A percentile compares a stretch with the other conserved stretches of the same genome.
phyloP scores from a whole-genome alignment of 805 yeast species.

The Candida sphagnicola region DNA sequence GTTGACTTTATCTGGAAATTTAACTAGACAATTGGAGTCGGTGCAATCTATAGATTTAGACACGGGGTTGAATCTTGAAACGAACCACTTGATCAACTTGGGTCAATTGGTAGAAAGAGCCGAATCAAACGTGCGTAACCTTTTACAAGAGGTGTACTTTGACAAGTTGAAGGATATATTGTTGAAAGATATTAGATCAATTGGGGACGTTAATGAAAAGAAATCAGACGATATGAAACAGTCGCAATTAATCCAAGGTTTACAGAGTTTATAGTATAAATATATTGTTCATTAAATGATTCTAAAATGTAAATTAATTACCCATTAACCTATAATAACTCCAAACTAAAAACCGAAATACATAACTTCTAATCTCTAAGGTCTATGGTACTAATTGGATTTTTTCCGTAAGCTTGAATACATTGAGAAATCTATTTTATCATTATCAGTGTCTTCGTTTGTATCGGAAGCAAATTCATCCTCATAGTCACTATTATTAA shows the following conservation, averaged over 20 bases:
- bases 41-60: conserved; percentile 37
- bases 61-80: conserved; percentile 36
- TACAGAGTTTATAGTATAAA: conserved; percentile 29
- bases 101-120: conserved; percentile 85
- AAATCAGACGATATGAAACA: conserved; percentile 30
- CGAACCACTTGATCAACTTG: conserved; percentile 78
- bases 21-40: conserved; percentile 79
- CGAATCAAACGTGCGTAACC: conserved; percentile 80
- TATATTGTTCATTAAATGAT: background rate
- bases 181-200: conserved; percentile 39
- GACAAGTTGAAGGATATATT: conserved; percentile 90
- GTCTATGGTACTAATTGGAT: background rate
- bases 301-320: background rate
- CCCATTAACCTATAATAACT: background rate
- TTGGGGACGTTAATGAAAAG: conserved; percentile 30
- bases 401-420: conserved; percentile 14
- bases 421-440: conserved; percentile 23
- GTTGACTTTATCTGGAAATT: conserved; percentile 61
- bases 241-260: conserved; percentile 34
- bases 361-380: background rate
- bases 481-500: conserved; percentile 13
- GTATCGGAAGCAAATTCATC: conserved; percentile 4
- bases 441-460: conserved; percentile 13
- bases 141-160: conserved; percentile 90
- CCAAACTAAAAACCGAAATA: background rate